Percentiles rank a stretch among this genome's conserved stretches.
Conservation (phyloP, 371 early-diverging fungal species). For the Mucor mucedo region DNA sequence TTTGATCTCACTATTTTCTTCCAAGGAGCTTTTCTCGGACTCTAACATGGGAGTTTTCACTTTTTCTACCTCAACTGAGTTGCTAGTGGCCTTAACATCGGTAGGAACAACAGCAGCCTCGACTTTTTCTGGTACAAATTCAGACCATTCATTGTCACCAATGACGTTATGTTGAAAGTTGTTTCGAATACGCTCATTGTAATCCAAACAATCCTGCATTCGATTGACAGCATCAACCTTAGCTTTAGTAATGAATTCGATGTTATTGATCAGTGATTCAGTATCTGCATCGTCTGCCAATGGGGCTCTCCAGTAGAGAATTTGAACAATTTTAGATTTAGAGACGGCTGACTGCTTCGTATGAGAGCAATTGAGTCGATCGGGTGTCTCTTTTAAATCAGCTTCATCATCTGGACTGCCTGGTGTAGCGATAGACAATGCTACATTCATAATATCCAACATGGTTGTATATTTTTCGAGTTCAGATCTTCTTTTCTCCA, state of each 20-base stretch:
- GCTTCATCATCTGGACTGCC: constrained; percentile 14
- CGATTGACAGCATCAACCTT: constrained; percentile 53
- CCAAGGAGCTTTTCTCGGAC: background rate
- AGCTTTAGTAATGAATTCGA: constrained; percentile 34
- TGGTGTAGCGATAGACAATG: constrained; percentile 50
- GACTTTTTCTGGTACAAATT: constrained; percentile 35
- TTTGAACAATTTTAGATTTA: constrained; percentile 58
- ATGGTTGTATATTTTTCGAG: constrained; percentile 32
- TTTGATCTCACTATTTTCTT: background rate
- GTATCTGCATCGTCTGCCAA: constrained; percentile 41
- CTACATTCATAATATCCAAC: constrained; percentile 36
- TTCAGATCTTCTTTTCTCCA: constrained; percentile 29
- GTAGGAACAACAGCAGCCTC: background rate
- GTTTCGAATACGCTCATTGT: constrained; percentile 43
- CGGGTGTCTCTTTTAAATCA: background rate
- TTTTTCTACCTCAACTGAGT: background rate
- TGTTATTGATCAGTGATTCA: constrained; percentile 36
- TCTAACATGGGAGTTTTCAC: background rate
- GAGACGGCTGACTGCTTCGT: background rate
- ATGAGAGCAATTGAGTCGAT: background rate
- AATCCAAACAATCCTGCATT: constrained; percentile 53
- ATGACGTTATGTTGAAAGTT: constrained; percentile 45
- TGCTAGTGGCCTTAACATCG: background rate
- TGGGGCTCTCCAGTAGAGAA: constrained; percentile 62
- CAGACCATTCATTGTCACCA: constrained; percentile 44